Evolutionary conservation across 2,329 filamentous ascomycete species (phyloP), one percentile per base, ranked within the genome.

Genomic region (Botrytis medusae): DNA sequence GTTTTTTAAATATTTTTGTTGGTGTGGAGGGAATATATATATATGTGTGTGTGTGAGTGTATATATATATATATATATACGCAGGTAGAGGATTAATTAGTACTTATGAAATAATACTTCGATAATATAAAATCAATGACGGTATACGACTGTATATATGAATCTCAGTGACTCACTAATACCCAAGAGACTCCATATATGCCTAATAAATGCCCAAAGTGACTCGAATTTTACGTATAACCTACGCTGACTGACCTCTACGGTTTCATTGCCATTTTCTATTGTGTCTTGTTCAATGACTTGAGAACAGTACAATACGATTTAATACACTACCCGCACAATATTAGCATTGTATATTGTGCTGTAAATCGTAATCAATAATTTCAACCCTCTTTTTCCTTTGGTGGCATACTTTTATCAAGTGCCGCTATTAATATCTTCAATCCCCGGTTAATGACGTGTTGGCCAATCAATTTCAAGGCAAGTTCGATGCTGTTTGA

Each of bases 361-460:
- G 9, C 48, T 3, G 25, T 51, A 51, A n/a, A n/a, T 14, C 4
- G 5, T n/a, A 54, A 29, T 54, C 25, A n/a, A 20, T 32, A 18
- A 7, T 20, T 20, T 59, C 22, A 8, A 18, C 22, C 25, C n/a
- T 34, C 46, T 42, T 40, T 68, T 57, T 20, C 32, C 32, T 40
- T 22, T 6, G 9, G 25, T 25, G 44, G 8, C 57, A 22, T 34
- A 2, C 29, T 12, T 59, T 20, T 2, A 37, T 54, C 51, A 42
- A n/a, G 34, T 57, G 44, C 65, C 46, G 65, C 29, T 54, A 25
- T 37, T 63, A n/a, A 29, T n/a, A 2, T 32, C 14, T 12, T 32
- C n/a, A 32, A 44, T 46, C 32, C 69, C 32, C 57, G 40, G 40
- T n/a, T 60, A 42, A 69, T 72, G 54, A 72, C 64, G n/a, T 72